Evolutionary conservation across 192 early-diverging fungal genomes (phyloP).

Genomic region (Neocallimastix lanati): DNA sequence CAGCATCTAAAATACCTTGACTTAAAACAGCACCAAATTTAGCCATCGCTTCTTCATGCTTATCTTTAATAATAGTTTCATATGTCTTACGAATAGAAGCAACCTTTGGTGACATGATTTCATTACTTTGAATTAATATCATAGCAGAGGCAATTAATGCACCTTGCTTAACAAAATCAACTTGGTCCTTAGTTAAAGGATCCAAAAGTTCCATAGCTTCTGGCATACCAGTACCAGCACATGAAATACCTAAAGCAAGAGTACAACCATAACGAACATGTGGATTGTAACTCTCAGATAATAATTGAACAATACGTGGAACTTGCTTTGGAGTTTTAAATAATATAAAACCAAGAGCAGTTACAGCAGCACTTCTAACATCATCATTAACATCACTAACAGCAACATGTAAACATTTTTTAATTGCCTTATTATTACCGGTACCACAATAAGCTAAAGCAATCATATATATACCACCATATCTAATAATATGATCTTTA

Average conservation of each 20-base stretch:
- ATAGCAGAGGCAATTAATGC: slow-evolving; percentile 88
- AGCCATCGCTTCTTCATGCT: slow-evolving; percentile 80
- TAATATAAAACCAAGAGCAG: slow-evolving; percentile 85
- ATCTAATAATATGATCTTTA: slow-evolving; percentile 89
- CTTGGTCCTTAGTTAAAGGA: slow-evolving; percentile 91
- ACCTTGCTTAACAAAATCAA: slow-evolving; percentile 95
- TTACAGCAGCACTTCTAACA: slow-evolving; percentile 96
- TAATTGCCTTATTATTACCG: slow-evolving; percentile 91
- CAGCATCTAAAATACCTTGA: slow-evolving; percentile 96
- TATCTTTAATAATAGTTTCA: slow-evolving; percentile 72
- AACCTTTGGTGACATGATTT: slow-evolving; percentile 59
- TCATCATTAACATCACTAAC: slow-evolving; percentile 98
- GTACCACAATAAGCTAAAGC: slow-evolving; percentile 98
- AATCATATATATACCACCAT: slow-evolving; percentile 92
- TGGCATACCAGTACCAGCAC: slow-evolving; percentile 78
- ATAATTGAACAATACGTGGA: slow-evolving; percentile 90
- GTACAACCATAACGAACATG: slow-evolving; percentile 95
- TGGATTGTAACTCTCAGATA: slow-evolving; percentile 96
- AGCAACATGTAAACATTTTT: slow-evolving; percentile 84
- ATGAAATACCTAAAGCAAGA: slow-evolving; percentile 89
- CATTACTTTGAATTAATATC: slow-evolving; percentile 92
- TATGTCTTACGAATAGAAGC: slow-evolving; percentile 71
- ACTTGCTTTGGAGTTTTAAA: slow-evolving; percentile 87
- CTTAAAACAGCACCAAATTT: slow-evolving; percentile 90
- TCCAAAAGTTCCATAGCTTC: slow-evolving; percentile 87